Percentiles rank a stretch among this genome's conserved stretches.
phyloP scores from a whole-genome alignment of 768 basidiomycete genomes.

The Termitomyces sp. region DNA sequence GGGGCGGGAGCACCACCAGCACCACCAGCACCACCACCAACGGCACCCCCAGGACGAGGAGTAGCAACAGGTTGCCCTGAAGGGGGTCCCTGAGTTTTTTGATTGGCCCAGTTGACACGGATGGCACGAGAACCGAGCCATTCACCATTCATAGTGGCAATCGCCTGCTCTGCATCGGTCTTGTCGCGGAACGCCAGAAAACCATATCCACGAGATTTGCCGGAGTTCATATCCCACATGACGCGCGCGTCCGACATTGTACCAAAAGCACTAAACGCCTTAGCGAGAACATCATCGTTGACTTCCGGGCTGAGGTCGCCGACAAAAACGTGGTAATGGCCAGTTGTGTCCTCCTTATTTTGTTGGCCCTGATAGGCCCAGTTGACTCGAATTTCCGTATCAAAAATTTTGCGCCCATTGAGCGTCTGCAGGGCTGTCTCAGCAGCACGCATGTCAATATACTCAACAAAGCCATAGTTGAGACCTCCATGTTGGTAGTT shows the following conservation, averaged over 20 bases:
- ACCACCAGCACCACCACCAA: constrained; percentile 40
- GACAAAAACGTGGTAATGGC: constrained; percentile 98
- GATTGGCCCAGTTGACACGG: constrained; percentile 99
- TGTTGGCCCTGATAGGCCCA: constrained; percentile 99
- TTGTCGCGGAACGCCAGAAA: constrained; percentile 99
- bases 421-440: constrained; percentile 98
- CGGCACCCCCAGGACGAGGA: constrained; percentile 41
- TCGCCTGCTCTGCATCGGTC: constrained; percentile 98
- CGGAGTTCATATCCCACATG: constrained; percentile 99
- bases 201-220: constrained; percentile 96
- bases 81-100: constrained; percentile 85
- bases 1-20: constrained; percentile 76
- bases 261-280: constrained; percentile 97
- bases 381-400: constrained; percentile 98
- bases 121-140: constrained; percentile 98
- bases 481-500: constrained; percentile 99
- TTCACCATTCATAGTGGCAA: constrained; percentile 99
- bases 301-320: constrained; percentile 99
- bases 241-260: constrained; percentile 96
- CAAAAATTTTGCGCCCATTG: constrained; percentile 99
- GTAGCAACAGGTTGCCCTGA: constrained; percentile 24
- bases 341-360: constrained; percentile 98
- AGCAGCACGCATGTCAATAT: constrained; percentile 97
- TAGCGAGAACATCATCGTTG: constrained; percentile 93
- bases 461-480: constrained; percentile 99